Base-by-base conservation (phyloP, 768 basidiomycete species). In the Tylopilus cervinicoccineus region DNA sequence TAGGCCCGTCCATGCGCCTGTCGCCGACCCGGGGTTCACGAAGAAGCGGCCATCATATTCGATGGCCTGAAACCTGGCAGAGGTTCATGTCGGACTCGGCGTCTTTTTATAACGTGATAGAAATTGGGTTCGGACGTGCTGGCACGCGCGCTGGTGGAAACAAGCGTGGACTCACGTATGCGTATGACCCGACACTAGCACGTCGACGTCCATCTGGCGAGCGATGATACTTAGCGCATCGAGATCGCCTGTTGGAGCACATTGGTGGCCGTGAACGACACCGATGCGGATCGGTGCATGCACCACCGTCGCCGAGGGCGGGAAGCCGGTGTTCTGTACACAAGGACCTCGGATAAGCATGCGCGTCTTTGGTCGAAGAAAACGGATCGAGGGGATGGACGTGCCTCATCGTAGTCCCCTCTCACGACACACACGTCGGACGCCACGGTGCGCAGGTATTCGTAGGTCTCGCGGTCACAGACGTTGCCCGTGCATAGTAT, bases 401-500 rank as follows among this genome's bases (percentile, higher is more conserved):
- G 51, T 63, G 93, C 92, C 75, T 97, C 94, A 64, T 99, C 96
- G 60, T 91, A 96, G 66, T 98, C 96, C 4, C 96, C 96, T 57
- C 84, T 77, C 3, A 94, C 95, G 36, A 93, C 86, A 55, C 89
- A 79, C 7, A 98, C 89, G 61, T 97, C 96, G 10, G 89, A 83
- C 16, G 90, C 86, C n/a, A 99, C 88, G 13, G 90, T 93, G 55
- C 91, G 77, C 20, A 99, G 76, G 73, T 96, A 98, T 58, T 97
- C 96, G 68, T 88, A 93, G 7, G 96, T 98, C 70, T 98, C 95
- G 61, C 86, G 85, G 72, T 99, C 96, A 67, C 92, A 94, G 20
- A 97, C 86, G 65, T 98, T 98, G 39, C 96, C 96, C 0, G 95
- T 98, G 66, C 93, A 96, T 22, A 98, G 76, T 50, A 98, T 96